Base-by-base conservation (phyloP, 441 rosid species). In the Manihot esculenta region DNA sequence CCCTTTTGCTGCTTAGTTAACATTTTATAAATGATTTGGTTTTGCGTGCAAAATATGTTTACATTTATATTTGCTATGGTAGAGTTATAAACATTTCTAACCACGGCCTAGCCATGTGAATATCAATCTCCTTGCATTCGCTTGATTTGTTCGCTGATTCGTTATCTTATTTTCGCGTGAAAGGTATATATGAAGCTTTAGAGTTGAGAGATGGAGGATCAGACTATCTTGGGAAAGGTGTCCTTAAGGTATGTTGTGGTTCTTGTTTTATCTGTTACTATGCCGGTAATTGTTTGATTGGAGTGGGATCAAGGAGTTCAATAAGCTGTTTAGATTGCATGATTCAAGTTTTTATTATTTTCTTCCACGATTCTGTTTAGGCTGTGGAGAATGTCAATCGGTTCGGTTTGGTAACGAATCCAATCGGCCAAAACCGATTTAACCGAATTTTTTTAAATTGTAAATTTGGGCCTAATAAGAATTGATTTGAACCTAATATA, bases 211-310 rank as follows among this genome's bases (percentile, higher is more conserved):
- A 91, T 70, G 98, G 97, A 67, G 96, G 97, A 23, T 86, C 95
- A 0, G 96, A 94, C 76, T 94, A 91, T 75, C 97, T 94, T 41
- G 95, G 97, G 33, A 94, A 94, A 81, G 98, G 98, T 82, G 97
- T 93, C 17, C 83, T 76, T 12, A 90, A 91, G 95, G 98, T 88
- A 42, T 11, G 15, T 45, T 8, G 4, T 20, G 33, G 21, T 33
- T 56, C 11, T 49, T n/a, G n/a, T n/a, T 35, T 64, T 21, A 4
- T 5, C 41, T 35, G 41, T 35, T 44, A 23, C 26, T 33, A 47
- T 41, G 35, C 10, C 30, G 10, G 14, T 15, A 50, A 49, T 17
- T 53, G 5, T 26, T 8, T 53, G 13, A 49, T 20, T 3, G 33
- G 18, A 24, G 2, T 27, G 41, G 51, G 44, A 23, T 7, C 3